A percentile compares a stretch with the other conserved stretches of the same genome.
phyloP scores from a whole-genome alignment of 164 flowering plant genomes.

The Macadamia integrifolia region DNA sequence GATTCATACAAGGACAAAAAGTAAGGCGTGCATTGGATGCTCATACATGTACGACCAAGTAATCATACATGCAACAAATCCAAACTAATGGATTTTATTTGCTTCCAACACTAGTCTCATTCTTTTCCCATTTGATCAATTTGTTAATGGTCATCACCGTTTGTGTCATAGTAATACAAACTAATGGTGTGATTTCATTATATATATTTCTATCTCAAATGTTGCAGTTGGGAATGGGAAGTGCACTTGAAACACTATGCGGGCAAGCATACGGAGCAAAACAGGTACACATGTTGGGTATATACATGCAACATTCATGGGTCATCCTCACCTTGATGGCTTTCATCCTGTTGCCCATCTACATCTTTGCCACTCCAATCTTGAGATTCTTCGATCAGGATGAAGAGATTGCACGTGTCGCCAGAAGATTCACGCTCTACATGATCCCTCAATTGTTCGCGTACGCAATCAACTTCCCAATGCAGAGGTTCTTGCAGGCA shows the following conservation, averaged over 20 bases:
- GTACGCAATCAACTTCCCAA: constrained; percentile 23
- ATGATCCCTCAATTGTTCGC: constrained; percentile 27
- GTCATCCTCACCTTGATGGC: constrained; percentile 17
- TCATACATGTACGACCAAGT: too few species aligned
- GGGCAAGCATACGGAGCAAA: constrained; percentile 39
- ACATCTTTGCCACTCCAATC: constrained; percentile 19
- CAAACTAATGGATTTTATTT: too few species aligned
- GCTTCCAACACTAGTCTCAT: too few species aligned
- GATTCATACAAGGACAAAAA: too few species aligned
- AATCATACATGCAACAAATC: too few species aligned
- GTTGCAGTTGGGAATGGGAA: constrained; percentile 52
- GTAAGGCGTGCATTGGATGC: too few species aligned
- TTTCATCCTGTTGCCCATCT: constrained; percentile 10
- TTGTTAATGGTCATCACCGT: too few species aligned
- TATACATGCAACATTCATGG: constrained; percentile 44
- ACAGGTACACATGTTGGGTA: constrained; percentile 25
- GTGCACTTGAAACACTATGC: constrained; percentile 40
- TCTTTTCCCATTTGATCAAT: too few species aligned
- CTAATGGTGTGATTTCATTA: too few species aligned
- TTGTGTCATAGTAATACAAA: too few species aligned
- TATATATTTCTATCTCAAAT: too few species aligned
- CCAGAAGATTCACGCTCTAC: constrained; percentile 20
- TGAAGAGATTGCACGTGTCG: constrained; percentile 15
- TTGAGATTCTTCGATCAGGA: constrained; percentile 23
- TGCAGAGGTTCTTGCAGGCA: constrained; percentile 29